phyloP scores from a whole-genome alignment of 2,329 filamentous ascomycete genomes.

The Pseudogymnoascus sp. region DNA sequence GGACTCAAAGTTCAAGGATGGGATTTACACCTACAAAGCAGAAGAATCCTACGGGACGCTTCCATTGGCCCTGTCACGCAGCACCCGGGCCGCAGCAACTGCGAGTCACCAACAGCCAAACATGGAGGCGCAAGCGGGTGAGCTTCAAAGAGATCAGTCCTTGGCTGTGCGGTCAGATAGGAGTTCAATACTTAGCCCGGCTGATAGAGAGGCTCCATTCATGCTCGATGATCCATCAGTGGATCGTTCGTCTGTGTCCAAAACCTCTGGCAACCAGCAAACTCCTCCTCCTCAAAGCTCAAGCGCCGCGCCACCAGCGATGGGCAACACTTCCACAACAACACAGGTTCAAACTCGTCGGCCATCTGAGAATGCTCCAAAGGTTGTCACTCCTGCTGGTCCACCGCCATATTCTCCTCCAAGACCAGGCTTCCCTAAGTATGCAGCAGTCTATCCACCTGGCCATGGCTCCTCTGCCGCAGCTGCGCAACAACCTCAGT shows the following conservation, averaged over 20 bases:
- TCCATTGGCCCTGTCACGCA: neutral
- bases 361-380: neutral
- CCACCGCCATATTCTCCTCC: slow-evolving; percentile 29
- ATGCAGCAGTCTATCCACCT: slow-evolving; percentile 52
- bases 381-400: slow-evolving; percentile 9
- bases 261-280: neutral
- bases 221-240: slow-evolving; percentile 12
- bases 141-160: neutral
- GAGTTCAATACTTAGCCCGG: slow-evolving; percentile 2
- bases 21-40: slow-evolving; percentile 4
- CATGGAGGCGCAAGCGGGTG: neutral
- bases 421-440: slow-evolving; percentile 30
- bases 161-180: neutral
- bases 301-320: neutral
- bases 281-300: neutral
- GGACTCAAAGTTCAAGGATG: slow-evolving; percentile 11
- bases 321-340: neutral
- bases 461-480: slow-evolving; percentile 35
- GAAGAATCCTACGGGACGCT: neutral
- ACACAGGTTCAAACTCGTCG: neutral
- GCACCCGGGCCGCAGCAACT: neutral
- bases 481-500: slow-evolving; percentile 43
- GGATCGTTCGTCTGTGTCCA: neutral
- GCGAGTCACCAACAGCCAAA: neutral
- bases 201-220: slow-evolving; percentile 17